These are phyloP conservation scores for Paramecium biaurelia DNA, from an alignment of 73 alveolate species.

Conservation along the genomic window DNA sequence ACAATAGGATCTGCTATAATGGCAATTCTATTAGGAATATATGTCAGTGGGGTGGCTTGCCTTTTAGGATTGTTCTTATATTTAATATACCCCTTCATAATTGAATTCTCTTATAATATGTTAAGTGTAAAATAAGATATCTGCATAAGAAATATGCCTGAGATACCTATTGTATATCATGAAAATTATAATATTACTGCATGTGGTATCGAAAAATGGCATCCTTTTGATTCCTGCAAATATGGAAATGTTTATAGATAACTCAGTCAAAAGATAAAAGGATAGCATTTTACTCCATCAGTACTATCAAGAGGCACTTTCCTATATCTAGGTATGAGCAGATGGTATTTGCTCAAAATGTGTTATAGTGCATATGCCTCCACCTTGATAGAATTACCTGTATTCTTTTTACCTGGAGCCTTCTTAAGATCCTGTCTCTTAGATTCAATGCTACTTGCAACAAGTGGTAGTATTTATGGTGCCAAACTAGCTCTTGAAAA, in stretches of 20 bases:
- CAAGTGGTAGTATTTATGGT: slow-evolving; percentile 81
- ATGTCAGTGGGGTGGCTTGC: not conserved
- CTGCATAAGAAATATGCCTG: not conserved
- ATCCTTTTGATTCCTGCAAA: slow-evolving; percentile 88
- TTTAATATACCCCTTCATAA: slow-evolving; percentile 46
- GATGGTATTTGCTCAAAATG: slow-evolving; percentile 64
- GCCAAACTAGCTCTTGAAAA: slow-evolving; percentile 71
- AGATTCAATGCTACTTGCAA: slow-evolving; percentile 81
- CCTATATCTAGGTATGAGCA: slow-evolving; percentile 63
- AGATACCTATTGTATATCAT: slow-evolving; percentile 75
- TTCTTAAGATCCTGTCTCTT: slow-evolving; percentile 75
- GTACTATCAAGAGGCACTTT: slow-evolving; percentile 69
- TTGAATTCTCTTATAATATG: slow-evolving; percentile 29
- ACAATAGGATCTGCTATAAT: not conserved
- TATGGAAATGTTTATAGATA: slow-evolving; percentile 70
- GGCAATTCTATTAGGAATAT: not conserved
- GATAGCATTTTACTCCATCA: slow-evolving; percentile 52
- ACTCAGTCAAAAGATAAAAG: not conserved
- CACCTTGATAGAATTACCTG: slow-evolving; percentile 79
- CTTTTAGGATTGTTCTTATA: slow-evolving; percentile 9
- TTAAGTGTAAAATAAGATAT: not conserved
- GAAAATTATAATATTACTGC: slow-evolving; percentile 78
- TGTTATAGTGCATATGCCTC: slow-evolving; percentile 66
- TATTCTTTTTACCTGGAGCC: slow-evolving; percentile 79
- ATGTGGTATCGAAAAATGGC: slow-evolving; percentile 82